Evolutionary conservation across 306 rosid species (phyloP), one percentile per base, ranked within the genome.

Genomic region (Corylus avellana): DNA sequence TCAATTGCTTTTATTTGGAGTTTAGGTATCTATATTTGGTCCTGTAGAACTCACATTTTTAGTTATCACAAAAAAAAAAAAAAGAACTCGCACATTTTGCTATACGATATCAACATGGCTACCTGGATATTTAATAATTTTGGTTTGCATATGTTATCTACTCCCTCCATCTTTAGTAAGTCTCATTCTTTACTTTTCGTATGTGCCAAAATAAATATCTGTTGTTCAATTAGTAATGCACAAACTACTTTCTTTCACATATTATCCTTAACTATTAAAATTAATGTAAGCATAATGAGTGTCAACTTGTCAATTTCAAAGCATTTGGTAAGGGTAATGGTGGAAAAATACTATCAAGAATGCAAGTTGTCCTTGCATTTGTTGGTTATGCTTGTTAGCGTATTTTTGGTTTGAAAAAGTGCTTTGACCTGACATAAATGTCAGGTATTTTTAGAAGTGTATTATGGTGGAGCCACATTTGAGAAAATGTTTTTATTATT

Each of bases 11-110:
- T 49, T 56, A 70, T 79, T 63, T 72, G 29, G 61, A 49, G 35
- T 86, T 42, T 68, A 53, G 67, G 29, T 22, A 27, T 75, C 61
- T 72, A 37, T 70, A 55, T 46, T 53, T 22, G 59, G 76, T 66
- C 29, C 53, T 56, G 57, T 57, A 47, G 51, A 51, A 75, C 39
- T 37, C 62, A n/a, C 73, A 9, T 5, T 42, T 42, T 42, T 42
- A 42, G 8, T 42, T 42, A 42, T 42, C 46, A 42, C 46, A 42
- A 42, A 42, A 42, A 42, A 42, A 42, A 42, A 42, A 42, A 42
- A 7, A 42, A 42, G 35, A 32, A 32, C 35, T 32, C 46, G 1
- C 46, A 58, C 63, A 46, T 51, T 18, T 78, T 56, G 12, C 55
- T 27, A 27, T 12, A 53, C 18, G 39, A 32, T 42, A 32, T 1